Evolutionary conservation across 176 grass and related monocot species (phyloP).

Genomic region (Hordeum vulgare): MorexV3_pseudomolecules_assembly NC_058524.1:614800476-614800975

Average conservation of each 20-base stretch:
- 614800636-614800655: background rate
- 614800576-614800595: slow-evolving; percentile 3
- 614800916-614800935: too few species aligned
- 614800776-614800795: background rate
- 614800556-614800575: background rate
- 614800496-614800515: background rate
- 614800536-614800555: slow-evolving; percentile 1
- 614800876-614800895: too few species aligned
- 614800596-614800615: slow-evolving; percentile 5
- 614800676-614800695: background rate
- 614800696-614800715: slow-evolving; percentile 1
- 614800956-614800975: too few species aligned
- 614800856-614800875: too few species aligned
- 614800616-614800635: background rate
- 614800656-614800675: background rate
- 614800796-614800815: too few species aligned
- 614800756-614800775: background rate
- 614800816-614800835: too few species aligned
- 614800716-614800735: background rate
- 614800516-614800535: background rate
- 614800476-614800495: background rate
- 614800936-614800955: too few species aligned
- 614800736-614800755: background rate
- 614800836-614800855: too few species aligned
- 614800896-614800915: too few species aligned